Evolutionary conservation across 345 rosid genomes (phyloP), one percentile per base, ranked within the genome.

Genomic region (Citrus mangshanensis): DNA sequence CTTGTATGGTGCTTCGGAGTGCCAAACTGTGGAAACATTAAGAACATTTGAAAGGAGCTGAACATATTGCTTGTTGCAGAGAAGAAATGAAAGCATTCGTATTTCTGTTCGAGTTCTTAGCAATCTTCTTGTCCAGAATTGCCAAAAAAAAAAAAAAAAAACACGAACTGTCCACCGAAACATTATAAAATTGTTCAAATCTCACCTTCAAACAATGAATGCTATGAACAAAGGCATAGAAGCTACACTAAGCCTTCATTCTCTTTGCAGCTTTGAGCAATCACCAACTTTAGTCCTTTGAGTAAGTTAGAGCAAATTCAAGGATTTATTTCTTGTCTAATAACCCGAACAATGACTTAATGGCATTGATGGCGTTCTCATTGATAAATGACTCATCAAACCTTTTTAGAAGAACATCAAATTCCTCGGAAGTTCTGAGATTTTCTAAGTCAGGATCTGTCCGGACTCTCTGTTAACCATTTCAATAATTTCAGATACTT

Each of bases 351-450:
- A 96, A 80, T 40, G 98, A 94, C 76, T 94, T 96, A 76, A 96
- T 90, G 78, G 98, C 99, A 72, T 94, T 89, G 80, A 96, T 85
- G 77, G 99, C 98, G 70, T 87, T 91, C 89, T 94, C 97, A 18
- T 96, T 94, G 91, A 94, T 94, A 81, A 93, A 96, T 10, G 99
- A 94, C 84, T 96, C 99, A 22, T 96, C 99, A 38, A 88, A 96
- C 78, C 88, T 89, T 85, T 93, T 93, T 81, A 94, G 70, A 56
- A 96, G 92, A 71, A 86, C 80, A 28, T 96, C 91, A 7, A 96
- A 94, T 56, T 89, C 89, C 81, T 87, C 83, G 0, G 94, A 88
- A 3, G 77, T 81, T 82, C 98, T 91, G 27, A 94, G 7, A 71
- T 86, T 90, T 73, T 77, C 89, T 8, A 96, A 81, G 79, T 96